Percentiles rank a stretch among this genome's conserved stretches.
phyloP scores from a whole-genome alignment of 345 rosid genomes.

The Rhodamnia rubescens region DNA sequence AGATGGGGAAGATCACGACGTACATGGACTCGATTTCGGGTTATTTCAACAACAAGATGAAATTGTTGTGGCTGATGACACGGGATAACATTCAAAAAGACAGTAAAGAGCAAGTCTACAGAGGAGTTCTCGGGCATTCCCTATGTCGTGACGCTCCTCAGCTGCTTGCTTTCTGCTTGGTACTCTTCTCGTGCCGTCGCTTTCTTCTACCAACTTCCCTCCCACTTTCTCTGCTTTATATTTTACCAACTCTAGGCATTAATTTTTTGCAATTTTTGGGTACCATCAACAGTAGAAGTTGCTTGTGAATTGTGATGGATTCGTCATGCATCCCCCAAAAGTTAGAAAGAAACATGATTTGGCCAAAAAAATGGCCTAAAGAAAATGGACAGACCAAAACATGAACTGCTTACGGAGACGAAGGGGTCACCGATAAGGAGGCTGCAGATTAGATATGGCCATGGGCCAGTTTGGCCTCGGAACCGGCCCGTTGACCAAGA shows the following conservation, averaged over 20 bases:
- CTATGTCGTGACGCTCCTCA: slow-evolving; percentile 15
- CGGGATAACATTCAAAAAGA: slow-evolving; percentile 87
- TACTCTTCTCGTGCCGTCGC: slow-evolving; percentile 3
- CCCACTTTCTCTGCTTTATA: not conserved
- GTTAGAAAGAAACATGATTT: too few relatives aligned
- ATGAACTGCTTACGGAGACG: slow-evolving; percentile 39
- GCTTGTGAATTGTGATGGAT: not conserved
- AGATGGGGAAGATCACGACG: slow-evolving; percentile 48
- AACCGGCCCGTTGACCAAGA: too few relatives aligned
- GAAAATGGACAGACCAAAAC: not conserved
- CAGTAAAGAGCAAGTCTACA: slow-evolving; percentile 22
- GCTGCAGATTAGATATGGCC: too few relatives aligned
- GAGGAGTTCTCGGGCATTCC: too few relatives aligned
- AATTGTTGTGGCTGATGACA: not conserved
- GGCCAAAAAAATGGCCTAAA: not conserved
- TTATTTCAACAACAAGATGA: not conserved
- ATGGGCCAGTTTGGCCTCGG: too few relatives aligned
- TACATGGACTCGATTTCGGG: slow-evolving; percentile 39
- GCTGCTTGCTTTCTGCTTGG: slow-evolving; percentile 98
- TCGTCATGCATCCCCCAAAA: not conserved
- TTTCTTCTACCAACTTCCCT: not conserved
- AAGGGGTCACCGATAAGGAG: slow-evolving; percentile 74
- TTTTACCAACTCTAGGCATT: not conserved
- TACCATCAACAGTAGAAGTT: not conserved
- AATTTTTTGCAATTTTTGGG: not conserved